Conservation (phyloP, 257 asterid species). For the Ilex asprella region DNA sequence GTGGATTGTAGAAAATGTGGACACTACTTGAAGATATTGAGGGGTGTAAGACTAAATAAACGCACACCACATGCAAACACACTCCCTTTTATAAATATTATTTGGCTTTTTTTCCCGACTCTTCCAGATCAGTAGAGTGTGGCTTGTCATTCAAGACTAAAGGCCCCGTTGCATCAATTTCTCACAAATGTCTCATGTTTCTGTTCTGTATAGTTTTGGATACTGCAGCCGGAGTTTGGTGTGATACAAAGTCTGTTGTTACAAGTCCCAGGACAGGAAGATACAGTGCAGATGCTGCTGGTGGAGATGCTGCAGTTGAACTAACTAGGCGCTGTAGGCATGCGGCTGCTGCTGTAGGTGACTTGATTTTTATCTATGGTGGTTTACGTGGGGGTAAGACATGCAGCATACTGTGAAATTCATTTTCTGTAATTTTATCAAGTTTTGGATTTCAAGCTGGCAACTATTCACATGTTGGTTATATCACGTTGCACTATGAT, state of each 20-base stretch:
- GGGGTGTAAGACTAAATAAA: no score
- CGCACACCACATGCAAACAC: no score
- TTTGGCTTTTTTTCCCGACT: no score
- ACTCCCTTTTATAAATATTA: no score
- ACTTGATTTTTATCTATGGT: conserved; percentile 87
- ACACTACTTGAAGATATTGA: no score
- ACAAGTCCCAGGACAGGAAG: conserved; percentile 95
- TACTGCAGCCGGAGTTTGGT: conserved; percentile 99
- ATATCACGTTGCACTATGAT: no score
- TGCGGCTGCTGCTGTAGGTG: conserved; percentile 98
- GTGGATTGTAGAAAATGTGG: no score
- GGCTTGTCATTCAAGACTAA: no score
- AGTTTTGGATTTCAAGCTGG: no score
- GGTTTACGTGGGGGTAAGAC: conserved; percentile 99
- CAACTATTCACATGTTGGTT: no score
- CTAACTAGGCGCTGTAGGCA: conserved; percentile 96
- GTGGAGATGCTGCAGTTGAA: conserved; percentile 99
- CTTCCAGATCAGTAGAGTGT: background rate
- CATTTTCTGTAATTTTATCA: no score
- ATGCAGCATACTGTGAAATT: background rate
- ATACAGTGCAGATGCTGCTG: conserved; percentile 98
- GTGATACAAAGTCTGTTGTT: conserved; percentile 91
- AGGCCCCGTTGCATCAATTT: background rate
- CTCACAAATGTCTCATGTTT: background rate
- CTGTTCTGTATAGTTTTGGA: conserved; percentile 62